These are phyloP conservation scores for Mycotypha africana DNA, from an alignment of 371 early-diverging fungal genomes.

Conservation along the genomic window DNA sequence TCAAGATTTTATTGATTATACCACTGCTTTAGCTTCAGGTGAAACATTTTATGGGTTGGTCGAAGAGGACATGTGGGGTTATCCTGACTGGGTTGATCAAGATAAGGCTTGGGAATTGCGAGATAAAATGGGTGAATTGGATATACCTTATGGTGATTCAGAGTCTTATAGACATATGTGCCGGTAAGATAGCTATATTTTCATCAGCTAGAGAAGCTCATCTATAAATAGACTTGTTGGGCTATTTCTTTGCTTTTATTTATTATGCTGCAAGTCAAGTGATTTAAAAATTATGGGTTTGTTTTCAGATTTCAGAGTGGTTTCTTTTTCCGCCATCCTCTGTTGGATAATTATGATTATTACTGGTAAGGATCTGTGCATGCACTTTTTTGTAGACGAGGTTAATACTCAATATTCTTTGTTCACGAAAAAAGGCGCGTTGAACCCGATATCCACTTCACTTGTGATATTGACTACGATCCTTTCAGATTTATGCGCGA, in stretches of 20 bases:
- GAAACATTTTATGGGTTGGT: slow-evolving; percentile 34
- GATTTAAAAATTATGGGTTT: too few relatives aligned
- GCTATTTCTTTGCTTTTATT: too few relatives aligned
- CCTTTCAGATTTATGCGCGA: slow-evolving; percentile 81
- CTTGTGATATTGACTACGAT: slow-evolving; percentile 86
- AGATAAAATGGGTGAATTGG: slow-evolving; percentile 44
- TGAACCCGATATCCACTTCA: slow-evolving; percentile 86
- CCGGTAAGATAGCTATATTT: slow-evolving; percentile 37
- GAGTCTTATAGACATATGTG: slow-evolving; percentile 93
- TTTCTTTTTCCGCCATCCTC: slow-evolving; percentile 75
- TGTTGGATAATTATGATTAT: slow-evolving; percentile 71
- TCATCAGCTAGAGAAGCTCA: too few relatives aligned
- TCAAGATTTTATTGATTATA: slow-evolving; percentile 58
- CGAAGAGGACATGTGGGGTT: slow-evolving; percentile 65
- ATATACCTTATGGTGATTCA: slow-evolving; percentile 75
- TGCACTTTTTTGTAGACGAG: too few relatives aligned
- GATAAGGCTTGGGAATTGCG: slow-evolving; percentile 48
- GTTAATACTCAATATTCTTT: too few relatives aligned
- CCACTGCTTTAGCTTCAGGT: slow-evolving; percentile 34
- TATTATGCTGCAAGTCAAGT: too few relatives aligned
- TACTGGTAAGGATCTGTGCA: too few relatives aligned
- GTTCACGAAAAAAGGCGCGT: too few relatives aligned
- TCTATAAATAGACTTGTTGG: too few relatives aligned
- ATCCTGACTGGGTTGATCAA: slow-evolving; percentile 75
- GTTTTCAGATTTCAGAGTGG: slow-evolving; percentile 75